A percentile compares a stretch with the other conserved stretches of the same genome.
Evolutionary conservation across 2,329 filamentous ascomycete genomes (phyloP).

Genomic region (Hypoxylon sp.): DNA sequence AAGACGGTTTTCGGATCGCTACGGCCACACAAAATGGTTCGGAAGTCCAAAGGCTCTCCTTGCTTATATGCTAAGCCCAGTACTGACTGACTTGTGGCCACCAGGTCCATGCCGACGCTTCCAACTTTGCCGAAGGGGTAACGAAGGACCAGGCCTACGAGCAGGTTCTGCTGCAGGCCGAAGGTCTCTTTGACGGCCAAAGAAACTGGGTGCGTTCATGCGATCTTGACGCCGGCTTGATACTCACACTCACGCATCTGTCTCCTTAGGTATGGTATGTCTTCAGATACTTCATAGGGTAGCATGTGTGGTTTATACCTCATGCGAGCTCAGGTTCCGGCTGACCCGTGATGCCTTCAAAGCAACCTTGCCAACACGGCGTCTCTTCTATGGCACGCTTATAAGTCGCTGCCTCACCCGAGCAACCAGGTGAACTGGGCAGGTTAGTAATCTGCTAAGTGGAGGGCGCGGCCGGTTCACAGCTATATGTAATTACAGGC

Average conservation of each 20-base stretch:
- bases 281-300: background rate
- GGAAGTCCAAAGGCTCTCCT: background rate
- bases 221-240: constrained; percentile 30
- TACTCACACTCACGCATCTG: constrained; percentile 33
- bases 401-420: constrained; percentile 76
- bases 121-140: constrained; percentile 75
- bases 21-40: constrained; percentile 26
- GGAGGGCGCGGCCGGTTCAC: constrained; percentile 5
- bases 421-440: constrained; percentile 82
- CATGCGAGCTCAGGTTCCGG: background rate
- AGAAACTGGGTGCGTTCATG: constrained; percentile 77
- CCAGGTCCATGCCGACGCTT: constrained; percentile 78
- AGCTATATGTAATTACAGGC: constrained; percentile 57
- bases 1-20: background rate
- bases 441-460: constrained; percentile 56
- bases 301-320: background rate
- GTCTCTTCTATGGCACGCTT: constrained; percentile 83
- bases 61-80: background rate
- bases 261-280: constrained; percentile 57
- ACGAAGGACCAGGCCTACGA: constrained; percentile 79
- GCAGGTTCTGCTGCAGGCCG: constrained; percentile 78
- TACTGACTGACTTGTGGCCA: constrained; percentile 20
- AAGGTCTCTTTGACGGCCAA: constrained; percentile 77
- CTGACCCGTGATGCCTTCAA: constrained; percentile 5
- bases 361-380: constrained; percentile 84